Evolutionary conservation across 2,329 filamentous ascomycete species (phyloP).

Genomic region (Fusarium burgessii): DNA sequence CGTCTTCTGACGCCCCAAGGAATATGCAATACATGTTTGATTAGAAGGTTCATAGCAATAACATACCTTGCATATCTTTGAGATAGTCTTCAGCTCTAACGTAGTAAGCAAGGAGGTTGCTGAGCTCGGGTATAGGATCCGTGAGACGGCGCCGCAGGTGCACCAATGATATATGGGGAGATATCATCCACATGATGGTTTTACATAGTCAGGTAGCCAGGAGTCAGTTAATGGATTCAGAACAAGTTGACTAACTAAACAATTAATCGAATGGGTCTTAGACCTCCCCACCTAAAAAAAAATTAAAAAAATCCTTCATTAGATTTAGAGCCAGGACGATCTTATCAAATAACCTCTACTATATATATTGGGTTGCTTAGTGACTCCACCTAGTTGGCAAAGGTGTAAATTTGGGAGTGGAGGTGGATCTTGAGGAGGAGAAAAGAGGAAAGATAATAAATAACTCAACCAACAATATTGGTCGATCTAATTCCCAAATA

Average conservation of each 20-base stretch:
- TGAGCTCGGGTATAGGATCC: constrained; percentile 2
- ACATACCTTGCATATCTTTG: not conserved
- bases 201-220: not conserved
- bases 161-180: not conserved
- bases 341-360: too few species aligned
- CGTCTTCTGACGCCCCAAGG: too few species aligned
- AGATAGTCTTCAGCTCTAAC: constrained; percentile 1
- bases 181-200: not conserved
- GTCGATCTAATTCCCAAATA: not conserved
- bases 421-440: constrained; percentile 15
- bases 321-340: too few species aligned
- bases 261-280: not conserved
- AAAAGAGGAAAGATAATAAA: constrained; percentile 8
- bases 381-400: not conserved
- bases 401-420: not conserved
- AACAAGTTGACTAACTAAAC: not conserved
- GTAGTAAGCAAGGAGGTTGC: constrained; percentile 7
- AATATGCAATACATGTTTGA: constrained; percentile 31
- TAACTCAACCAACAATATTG: not conserved
- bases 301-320: too few species aligned
- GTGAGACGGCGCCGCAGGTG: not conserved
- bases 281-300: too few species aligned
- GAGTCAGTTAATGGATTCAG: not conserved
- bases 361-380: too few species aligned
- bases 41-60: constrained; percentile 11